Evolutionary conservation across 345 rosid species (phyloP).

Genomic region (Gossypium mustelinum): DNA sequence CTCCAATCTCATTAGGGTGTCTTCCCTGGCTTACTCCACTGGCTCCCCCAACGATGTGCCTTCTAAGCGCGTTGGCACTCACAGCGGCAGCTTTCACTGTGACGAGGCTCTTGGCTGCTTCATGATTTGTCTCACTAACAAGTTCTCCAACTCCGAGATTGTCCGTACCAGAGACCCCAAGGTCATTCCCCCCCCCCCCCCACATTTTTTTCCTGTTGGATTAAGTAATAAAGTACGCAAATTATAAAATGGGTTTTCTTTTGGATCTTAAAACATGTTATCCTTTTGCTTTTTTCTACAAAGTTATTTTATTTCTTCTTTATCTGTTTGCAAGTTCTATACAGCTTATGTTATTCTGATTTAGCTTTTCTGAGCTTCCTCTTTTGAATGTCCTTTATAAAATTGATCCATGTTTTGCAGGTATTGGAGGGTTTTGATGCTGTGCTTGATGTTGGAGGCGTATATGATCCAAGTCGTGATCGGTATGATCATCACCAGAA

Average conservation of each 20-base stretch:
- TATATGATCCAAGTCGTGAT: constrained; percentile 66
- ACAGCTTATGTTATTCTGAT: too few species aligned
- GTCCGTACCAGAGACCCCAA: constrained; percentile 78
- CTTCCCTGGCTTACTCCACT: constrained; percentile 31
- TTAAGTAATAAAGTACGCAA: neutral
- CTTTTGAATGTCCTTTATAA: too few species aligned
- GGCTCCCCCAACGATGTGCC: constrained; percentile 35
- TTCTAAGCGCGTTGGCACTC: constrained; percentile 80
- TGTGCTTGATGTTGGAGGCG: constrained; percentile 97
- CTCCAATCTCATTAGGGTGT: too few species aligned
- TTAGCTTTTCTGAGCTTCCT: too few species aligned
- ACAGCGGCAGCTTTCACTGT: constrained; percentile 95
- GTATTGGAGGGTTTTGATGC: constrained; percentile 84
- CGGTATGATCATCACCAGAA: constrained; percentile 93
- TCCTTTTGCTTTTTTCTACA: neutral
- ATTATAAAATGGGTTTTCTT: neutral
- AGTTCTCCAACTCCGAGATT: constrained; percentile 70
- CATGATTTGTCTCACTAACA: constrained; percentile 87
- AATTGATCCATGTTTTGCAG: constrained; percentile 28
- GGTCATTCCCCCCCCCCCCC: constrained; percentile 30
- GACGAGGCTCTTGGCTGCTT: constrained; percentile 98
- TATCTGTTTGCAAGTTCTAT: too few species aligned
- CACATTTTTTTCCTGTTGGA: neutral
- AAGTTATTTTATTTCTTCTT: too few species aligned
- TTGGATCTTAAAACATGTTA: neutral